These are phyloP conservation scores for Margaritispora aquatica DNA, from an alignment of 495 filamentous ascomycete genomes.

Conservation along the genomic window DNA sequence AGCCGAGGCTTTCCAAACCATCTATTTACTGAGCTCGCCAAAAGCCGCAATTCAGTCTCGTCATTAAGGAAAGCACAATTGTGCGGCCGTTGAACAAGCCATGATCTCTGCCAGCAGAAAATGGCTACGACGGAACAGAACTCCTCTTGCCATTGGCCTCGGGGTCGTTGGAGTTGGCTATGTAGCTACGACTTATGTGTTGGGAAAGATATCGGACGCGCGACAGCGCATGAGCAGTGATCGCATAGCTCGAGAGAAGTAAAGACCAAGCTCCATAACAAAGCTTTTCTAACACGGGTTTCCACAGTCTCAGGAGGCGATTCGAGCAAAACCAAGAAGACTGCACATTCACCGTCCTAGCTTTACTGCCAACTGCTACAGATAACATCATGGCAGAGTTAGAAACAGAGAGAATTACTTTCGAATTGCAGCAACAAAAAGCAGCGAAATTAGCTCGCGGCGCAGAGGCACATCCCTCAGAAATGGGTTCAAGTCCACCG, in stretches of 20 bases:
- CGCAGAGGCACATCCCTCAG: slow-evolving; percentile 47
- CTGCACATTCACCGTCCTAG: slow-evolving; percentile 95
- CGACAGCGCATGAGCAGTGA: slow-evolving; percentile 93
- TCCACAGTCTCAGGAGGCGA: slow-evolving; percentile 72
- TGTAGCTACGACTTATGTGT: slow-evolving; percentile 84
- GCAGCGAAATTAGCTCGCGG: slow-evolving; percentile 63
- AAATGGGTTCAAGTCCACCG: slow-evolving; percentile 61
- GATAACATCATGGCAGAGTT: slow-evolving; percentile 82
- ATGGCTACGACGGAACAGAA: slow-evolving; percentile 91
- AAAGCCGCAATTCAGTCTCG: no score
- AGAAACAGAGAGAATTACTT: slow-evolving; percentile 82
- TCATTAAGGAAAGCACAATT: no score
- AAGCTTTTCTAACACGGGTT: not conserved
- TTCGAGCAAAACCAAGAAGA: slow-evolving; percentile 99
- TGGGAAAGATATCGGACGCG: slow-evolving; percentile 84
- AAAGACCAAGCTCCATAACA: slow-evolving; percentile 29
- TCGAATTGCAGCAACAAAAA: slow-evolving; percentile 91
- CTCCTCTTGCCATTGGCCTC: slow-evolving; percentile 76
- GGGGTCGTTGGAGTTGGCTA: slow-evolving; percentile 88
- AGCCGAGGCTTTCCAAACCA: no score
- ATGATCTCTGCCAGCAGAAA: slow-evolving; percentile 80
- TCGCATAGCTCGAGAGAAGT: slow-evolving; percentile 95
- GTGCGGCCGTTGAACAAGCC: slow-evolving; percentile 12
- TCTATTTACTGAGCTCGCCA: no score
- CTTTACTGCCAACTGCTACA: slow-evolving; percentile 85